phyloP scores from a whole-genome alignment of 257 asterid genomes.

The Solanum sparsipilum region DNA sequence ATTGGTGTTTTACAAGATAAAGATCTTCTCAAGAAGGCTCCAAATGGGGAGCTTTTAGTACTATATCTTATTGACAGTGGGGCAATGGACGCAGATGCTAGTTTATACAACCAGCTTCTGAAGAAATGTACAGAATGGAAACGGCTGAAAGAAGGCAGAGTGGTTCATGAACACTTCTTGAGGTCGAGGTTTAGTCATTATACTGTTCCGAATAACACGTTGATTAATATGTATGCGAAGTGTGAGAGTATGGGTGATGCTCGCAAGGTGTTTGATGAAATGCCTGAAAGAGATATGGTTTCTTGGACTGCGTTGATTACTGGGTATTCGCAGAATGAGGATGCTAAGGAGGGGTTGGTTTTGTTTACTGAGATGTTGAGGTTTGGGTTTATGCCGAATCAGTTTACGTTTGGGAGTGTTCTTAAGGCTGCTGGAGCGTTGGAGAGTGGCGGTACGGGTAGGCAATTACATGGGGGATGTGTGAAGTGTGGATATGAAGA shows the following conservation, averaged over 20 bases:
- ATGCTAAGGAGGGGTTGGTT: slow-evolving; percentile 27
- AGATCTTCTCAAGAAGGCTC: slow-evolving; percentile 33
- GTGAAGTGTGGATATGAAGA: slow-evolving; percentile 42
- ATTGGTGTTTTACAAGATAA: slow-evolving; percentile 18
- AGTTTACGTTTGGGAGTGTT: slow-evolving; percentile 69
- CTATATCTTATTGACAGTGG: slow-evolving; percentile 51
- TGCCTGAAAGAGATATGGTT: slow-evolving; percentile 65
- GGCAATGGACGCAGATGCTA: slow-evolving; percentile 33
- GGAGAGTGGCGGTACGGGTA: slow-evolving; percentile 30
- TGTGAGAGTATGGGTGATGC: slow-evolving; percentile 43
- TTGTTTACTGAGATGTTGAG: slow-evolving; percentile 44
- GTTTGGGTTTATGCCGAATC: slow-evolving; percentile 45
- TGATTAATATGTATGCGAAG: slow-evolving; percentile 49
- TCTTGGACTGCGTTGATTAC: slow-evolving; percentile 64
- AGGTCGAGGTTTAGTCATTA: slow-evolving; percentile 29
- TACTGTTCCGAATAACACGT: slow-evolving; percentile 26
- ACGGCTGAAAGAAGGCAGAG: slow-evolving; percentile 41
- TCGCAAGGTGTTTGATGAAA: slow-evolving; percentile 56
- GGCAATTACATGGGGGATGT: slow-evolving; percentile 51
- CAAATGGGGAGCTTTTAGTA: slow-evolving; percentile 40
- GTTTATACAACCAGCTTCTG: slow-evolving; percentile 35
- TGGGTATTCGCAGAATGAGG: slow-evolving; percentile 55
- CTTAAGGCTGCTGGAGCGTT: slow-evolving; percentile 53
- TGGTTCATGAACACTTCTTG: slow-evolving; percentile 47
- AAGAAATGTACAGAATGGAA: slow-evolving; percentile 45